These are phyloP conservation scores for Calonectria leucothoes DNA, from an alignment of 2,329 filamentous ascomycete species.

Conservation along the genomic window DNA sequence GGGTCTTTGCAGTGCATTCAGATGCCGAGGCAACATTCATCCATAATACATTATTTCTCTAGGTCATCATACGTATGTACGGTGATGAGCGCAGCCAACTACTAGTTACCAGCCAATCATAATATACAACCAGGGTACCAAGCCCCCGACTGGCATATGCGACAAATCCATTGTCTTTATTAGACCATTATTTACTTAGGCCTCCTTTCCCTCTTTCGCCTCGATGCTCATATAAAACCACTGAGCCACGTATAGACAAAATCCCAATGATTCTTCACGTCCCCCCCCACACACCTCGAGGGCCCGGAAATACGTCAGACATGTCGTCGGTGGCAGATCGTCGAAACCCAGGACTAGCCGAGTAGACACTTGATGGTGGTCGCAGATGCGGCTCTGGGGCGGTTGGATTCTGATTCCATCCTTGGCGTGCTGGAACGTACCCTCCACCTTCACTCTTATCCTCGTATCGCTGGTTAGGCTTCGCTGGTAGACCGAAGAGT, in stretches of 20 bases:
- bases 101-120: no score
- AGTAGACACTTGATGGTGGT: slow-evolving; percentile 36
- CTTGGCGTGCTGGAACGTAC: slow-evolving; percentile 1
- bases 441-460: background rate
- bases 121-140: background rate
- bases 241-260: background rate
- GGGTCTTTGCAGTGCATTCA: no score
- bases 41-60: background rate
- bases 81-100: no score
- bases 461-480: background rate
- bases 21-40: background rate
- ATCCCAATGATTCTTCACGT: background rate
- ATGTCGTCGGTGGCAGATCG: background rate
- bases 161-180: background rate
- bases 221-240: background rate
- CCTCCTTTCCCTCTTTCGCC: background rate
- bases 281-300: background rate
- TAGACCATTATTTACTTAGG: background rate
- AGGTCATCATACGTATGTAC: background rate
- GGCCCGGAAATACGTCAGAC: background rate
- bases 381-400: background rate
- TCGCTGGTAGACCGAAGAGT: background rate
- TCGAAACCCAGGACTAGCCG: slow-evolving; percentile 14
- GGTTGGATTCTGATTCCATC: background rate
- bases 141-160: no score